phyloP scores from a whole-genome alignment of 257 asterid genomes.

The Petunia axillaris region DNA sequence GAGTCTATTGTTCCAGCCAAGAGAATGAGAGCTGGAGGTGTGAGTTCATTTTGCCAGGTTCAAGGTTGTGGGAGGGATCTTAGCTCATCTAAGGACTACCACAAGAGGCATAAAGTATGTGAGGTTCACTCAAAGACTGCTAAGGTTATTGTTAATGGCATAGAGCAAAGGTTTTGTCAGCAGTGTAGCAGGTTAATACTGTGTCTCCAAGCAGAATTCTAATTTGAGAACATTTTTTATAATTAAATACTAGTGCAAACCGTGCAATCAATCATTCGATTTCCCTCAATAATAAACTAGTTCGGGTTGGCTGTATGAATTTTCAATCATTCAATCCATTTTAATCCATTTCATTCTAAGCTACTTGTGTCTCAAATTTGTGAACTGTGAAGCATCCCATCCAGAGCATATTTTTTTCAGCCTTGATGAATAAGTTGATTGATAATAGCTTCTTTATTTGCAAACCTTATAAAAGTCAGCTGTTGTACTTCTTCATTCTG shows the following conservation, averaged over 20 bases:
- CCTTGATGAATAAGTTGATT: background rate
- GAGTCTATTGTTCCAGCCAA: constrained; percentile 37
- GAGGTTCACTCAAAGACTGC: constrained; percentile 53
- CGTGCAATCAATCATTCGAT: background rate
- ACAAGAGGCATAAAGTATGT: constrained; percentile 58
- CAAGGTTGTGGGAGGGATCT: constrained; percentile 53
- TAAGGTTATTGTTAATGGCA: constrained; percentile 50
- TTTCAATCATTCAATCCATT: background rate
- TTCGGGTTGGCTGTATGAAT: background rate
- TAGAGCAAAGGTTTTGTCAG: constrained; percentile 57
- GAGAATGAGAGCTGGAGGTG: constrained; percentile 41
- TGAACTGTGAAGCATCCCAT: background rate
- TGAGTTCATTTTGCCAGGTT: constrained; percentile 48
- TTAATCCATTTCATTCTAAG: background rate
- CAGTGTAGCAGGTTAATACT: constrained; percentile 54
- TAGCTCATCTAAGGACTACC: constrained; percentile 46
- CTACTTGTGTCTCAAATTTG: background rate
- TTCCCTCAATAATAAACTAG: background rate
- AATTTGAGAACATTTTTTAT: background rate
- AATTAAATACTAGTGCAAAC: background rate
- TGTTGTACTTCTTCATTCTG: background rate
- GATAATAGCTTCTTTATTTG: background rate
- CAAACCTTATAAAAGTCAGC: background rate
- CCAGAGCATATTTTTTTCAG: background rate
- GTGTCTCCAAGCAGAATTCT: background rate